Conservation (phyloP, 2,329 filamentous ascomycete genomes). For the Plectosphaerella cucumerina region DNA sequence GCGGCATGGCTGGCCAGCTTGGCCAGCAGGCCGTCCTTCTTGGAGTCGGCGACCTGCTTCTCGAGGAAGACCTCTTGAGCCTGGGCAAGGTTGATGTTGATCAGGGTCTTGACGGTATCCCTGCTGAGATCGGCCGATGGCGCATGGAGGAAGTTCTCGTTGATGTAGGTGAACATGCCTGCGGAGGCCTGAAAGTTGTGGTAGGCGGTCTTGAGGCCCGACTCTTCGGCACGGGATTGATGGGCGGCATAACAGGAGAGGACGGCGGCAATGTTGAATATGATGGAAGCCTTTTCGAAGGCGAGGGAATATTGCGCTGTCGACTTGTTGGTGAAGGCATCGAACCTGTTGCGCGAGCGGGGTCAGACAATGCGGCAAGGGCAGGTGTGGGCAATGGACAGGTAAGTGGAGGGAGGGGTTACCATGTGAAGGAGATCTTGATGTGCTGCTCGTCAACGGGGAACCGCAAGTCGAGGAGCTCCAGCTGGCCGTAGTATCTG, state of each 20-base stretch:
- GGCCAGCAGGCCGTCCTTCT: slow-evolving; percentile 86
- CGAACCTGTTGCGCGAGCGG: slow-evolving; percentile 62
- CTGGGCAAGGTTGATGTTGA: slow-evolving; percentile 89
- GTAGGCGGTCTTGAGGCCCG: slow-evolving; percentile 91
- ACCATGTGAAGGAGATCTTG: slow-evolving; percentile 99
- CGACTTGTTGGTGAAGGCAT: slow-evolving; percentile 98
- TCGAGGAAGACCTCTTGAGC: slow-evolving; percentile 97
- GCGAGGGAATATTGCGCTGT: slow-evolving; percentile 95
- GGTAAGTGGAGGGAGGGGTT: too few relatives aligned
- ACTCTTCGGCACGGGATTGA: slow-evolving; percentile 88
- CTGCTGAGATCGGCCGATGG: slow-evolving; percentile 93
- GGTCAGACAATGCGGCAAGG: slow-evolving; percentile 1
- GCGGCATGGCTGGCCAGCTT: slow-evolving; percentile 91
- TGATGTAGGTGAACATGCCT: slow-evolving; percentile 99
- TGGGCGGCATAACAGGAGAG: slow-evolving; percentile 92
- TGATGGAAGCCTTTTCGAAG: slow-evolving; percentile 97
- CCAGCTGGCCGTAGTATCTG: slow-evolving; percentile 95
- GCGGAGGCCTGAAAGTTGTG: slow-evolving; percentile 97
- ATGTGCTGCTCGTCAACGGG: slow-evolving; percentile 98
- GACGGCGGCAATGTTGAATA: slow-evolving; percentile 98
- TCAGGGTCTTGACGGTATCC: slow-evolving; percentile 92
- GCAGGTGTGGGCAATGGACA: slow-evolving; percentile 6
- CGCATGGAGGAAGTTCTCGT: slow-evolving; percentile 97
- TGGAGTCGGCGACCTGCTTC: slow-evolving; percentile 88
- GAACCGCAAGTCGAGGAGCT: slow-evolving; percentile 89